These are phyloP conservation scores for Phytophthora pistaciae DNA, from an alignment of 352 stramenopile genomes.

Conservation along the genomic window DNA sequence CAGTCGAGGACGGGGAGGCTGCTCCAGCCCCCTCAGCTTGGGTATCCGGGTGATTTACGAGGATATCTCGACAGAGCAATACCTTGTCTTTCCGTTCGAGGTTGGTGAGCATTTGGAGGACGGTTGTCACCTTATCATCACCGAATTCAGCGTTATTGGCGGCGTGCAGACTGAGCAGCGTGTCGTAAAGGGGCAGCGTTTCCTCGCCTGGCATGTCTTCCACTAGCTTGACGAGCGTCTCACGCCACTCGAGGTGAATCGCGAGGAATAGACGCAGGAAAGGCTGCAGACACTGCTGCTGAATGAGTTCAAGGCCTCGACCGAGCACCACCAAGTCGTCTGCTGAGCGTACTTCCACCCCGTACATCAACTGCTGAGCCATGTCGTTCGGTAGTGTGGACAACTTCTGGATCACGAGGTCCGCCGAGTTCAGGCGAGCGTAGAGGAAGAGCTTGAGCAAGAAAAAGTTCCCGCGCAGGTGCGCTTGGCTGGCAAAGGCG, in stretches of 20 bases:
- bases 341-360: slow-evolving; percentile 30
- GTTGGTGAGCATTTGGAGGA: slow-evolving; percentile 52
- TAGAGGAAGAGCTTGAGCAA: slow-evolving; percentile 66
- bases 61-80: slow-evolving; percentile 43
- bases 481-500: slow-evolving; percentile 6
- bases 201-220: slow-evolving; percentile 50
- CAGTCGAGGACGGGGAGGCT: not conserved
- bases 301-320: slow-evolving; percentile 50
- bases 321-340: slow-evolving; percentile 50
- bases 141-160: not conserved
- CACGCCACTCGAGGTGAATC: slow-evolving; percentile 33
- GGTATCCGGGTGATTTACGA: slow-evolving; percentile 14
- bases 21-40: slow-evolving; percentile 7
- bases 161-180: slow-evolving; percentile 40
- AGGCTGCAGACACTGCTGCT: slow-evolving; percentile 29
- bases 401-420: slow-evolving; percentile 61
- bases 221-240: slow-evolving; percentile 51
- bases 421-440: slow-evolving; percentile 40
- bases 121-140: slow-evolving; percentile 23
- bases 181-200: slow-evolving; percentile 49
- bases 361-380: slow-evolving; percentile 34
- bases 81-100: slow-evolving; percentile 54
- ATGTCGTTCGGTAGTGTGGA: slow-evolving; percentile 34
- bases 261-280: slow-evolving; percentile 52
- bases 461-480: slow-evolving; percentile 15